These are phyloP conservation scores for Irpex rosettiformis DNA, from an alignment of 1,284 basidiomycete species.

Conservation along the genomic window DNA sequence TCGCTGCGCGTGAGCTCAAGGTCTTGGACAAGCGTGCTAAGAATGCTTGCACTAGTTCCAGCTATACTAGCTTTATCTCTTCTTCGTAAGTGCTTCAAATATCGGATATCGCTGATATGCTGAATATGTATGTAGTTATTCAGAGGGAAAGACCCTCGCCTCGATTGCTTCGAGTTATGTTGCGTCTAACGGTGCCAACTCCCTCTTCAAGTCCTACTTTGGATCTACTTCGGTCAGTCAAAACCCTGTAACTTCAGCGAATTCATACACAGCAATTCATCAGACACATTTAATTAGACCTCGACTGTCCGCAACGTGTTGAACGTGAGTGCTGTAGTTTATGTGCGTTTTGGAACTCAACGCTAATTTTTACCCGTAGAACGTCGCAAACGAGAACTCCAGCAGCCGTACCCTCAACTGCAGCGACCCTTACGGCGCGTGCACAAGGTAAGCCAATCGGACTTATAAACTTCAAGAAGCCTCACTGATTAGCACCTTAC, in stretches of 20 bases:
- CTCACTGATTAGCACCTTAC: not conserved
- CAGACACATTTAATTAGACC: not conserved
- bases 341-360: not conserved
- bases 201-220: conserved; percentile 24
- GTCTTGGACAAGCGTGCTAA: conserved; percentile 20
- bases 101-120: too few species aligned
- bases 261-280: too few species aligned
- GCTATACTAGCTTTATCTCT: conserved; percentile 20
- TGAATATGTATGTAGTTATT: too few species aligned
- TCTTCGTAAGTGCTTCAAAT: conserved; percentile 14
- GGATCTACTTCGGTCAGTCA: conserved; percentile 17
- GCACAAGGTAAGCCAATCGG: conserved; percentile 9
- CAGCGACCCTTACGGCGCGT: conserved; percentile 21
- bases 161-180: conserved; percentile 21
- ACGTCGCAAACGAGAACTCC: conserved; percentile 24
- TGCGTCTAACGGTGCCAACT: conserved; percentile 18
- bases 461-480: not conserved
- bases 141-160: conserved; percentile 23
- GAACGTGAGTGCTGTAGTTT: conserved; percentile 5
- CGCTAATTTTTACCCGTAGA: not conserved
- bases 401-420: conserved; percentile 23
- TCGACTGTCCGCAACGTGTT: conserved; percentile 2
- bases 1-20: conserved; percentile 19
- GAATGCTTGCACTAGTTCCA: conserved; percentile 20
- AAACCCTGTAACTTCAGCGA: conserved; percentile 12